Evolutionary conservation across 345 rosid species (phyloP).

Genomic region (Lenwebbia sp.): DNA sequence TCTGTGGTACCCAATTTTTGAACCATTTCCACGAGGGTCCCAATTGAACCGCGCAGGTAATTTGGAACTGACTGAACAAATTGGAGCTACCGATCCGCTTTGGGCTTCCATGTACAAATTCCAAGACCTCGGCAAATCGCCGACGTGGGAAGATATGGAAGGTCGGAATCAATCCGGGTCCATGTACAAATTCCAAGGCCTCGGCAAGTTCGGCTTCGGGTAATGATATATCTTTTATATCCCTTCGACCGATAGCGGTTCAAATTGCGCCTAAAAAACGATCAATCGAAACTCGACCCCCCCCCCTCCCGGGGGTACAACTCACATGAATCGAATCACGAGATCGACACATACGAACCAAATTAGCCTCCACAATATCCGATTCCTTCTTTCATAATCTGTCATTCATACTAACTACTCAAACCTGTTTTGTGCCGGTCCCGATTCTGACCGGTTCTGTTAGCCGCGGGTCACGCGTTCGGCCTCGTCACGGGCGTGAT

Average conservation of each 20-base stretch:
- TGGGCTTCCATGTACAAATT: too few species aligned
- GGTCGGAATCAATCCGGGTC: background rate
- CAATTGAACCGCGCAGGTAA: background rate
- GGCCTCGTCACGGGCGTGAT: background rate
- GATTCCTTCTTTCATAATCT: background rate
- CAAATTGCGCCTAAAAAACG: background rate
- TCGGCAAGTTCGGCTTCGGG: background rate
- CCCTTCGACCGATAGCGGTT: background rate
- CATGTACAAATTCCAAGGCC: background rate
- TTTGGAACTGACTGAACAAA: background rate
- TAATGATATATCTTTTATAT: background rate
- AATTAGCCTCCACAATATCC: background rate
- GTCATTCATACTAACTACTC: background rate
- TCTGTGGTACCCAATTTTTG: background rate
- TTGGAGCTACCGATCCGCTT: background rate
- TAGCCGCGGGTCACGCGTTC: accelerated
- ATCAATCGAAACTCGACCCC: background rate
- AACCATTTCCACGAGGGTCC: background rate
- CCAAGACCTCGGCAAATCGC: background rate
- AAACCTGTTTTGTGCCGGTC: background rate
- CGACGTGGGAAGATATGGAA: background rate
- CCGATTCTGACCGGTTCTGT: background rate
- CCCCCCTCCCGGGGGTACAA: background rate
- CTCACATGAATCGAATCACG: background rate
- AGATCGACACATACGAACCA: background rate